phyloP scores from a whole-genome alignment of 75 land plant species.

The Adiantum capillusveneris region DNA sequence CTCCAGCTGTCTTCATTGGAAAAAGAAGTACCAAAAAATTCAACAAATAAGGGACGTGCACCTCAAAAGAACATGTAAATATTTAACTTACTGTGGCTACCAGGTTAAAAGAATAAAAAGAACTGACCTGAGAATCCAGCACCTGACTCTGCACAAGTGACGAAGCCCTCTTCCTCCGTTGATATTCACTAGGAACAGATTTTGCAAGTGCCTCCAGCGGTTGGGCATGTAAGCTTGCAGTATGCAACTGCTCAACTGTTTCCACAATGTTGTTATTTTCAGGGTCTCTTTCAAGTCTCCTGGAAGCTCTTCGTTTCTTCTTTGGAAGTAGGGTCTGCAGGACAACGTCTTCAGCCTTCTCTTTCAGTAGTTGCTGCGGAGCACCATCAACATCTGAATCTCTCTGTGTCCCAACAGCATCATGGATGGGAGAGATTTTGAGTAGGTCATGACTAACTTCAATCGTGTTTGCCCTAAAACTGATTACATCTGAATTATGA shows the following conservation, averaged over 20 bases:
- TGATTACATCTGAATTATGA: too few relatives aligned
- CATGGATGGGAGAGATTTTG: too few relatives aligned
- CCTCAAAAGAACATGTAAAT: background rate
- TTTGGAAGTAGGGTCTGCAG: conserved; percentile 2
- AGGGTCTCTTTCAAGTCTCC: background rate
- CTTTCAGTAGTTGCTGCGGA: too few relatives aligned
- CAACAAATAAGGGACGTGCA: background rate
- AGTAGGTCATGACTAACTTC: too few relatives aligned
- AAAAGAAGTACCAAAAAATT: background rate
- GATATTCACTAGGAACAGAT: conserved; percentile 1
- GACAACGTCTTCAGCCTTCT: background rate
- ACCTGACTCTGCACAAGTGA: background rate
- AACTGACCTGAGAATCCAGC: conserved; percentile 1
- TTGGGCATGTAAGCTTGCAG: background rate
- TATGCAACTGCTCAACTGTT: background rate
- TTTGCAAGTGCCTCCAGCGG: background rate
- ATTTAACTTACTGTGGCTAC: too few relatives aligned
- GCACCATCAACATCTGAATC: too few relatives aligned
- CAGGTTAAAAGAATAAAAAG: background rate
- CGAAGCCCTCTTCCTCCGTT: conserved; percentile 1
- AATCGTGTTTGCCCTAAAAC: too few relatives aligned
- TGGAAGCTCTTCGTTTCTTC: conserved; percentile 4
- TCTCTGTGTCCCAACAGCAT: too few relatives aligned
- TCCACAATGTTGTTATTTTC: background rate
- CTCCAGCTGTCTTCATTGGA: conserved; percentile 5